These are phyloP conservation scores for Chytridium lagenaria DNA, from an alignment of 371 early-diverging fungal species.

Conservation along the genomic window DNA sequence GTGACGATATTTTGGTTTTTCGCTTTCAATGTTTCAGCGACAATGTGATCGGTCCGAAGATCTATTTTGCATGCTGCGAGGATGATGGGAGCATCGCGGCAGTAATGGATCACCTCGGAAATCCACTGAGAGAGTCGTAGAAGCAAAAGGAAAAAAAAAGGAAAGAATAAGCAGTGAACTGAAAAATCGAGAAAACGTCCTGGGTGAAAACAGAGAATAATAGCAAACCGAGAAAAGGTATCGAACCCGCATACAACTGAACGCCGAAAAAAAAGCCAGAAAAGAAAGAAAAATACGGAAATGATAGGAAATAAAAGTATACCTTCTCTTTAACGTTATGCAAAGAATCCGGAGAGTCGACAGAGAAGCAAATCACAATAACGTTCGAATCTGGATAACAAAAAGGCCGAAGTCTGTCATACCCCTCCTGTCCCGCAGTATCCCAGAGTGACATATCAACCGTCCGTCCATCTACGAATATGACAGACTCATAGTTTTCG, in stretches of 20 bases:
- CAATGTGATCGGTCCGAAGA: slow-evolving; percentile 82
- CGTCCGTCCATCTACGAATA: slow-evolving; percentile 59
- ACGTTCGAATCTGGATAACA: slow-evolving; percentile 97
- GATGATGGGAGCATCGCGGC: slow-evolving; percentile 79
- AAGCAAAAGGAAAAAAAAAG: background rate
- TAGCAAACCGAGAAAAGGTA: too few species aligned
- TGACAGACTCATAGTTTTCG: slow-evolving; percentile 94
- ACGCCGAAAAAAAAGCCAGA: background rate
- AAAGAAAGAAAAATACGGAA: background rate
- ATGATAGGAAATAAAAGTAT: background rate
- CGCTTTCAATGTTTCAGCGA: slow-evolving; percentile 78
- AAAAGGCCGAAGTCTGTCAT: slow-evolving; percentile 91
- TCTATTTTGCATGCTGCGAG: slow-evolving; percentile 94
- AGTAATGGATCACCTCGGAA: slow-evolving; percentile 92
- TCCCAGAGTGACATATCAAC: slow-evolving; percentile 90
- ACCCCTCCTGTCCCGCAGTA: slow-evolving; percentile 96
- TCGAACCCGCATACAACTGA: too few species aligned
- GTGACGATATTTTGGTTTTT: slow-evolving; percentile 82
- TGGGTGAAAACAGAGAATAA: too few species aligned
- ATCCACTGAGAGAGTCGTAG: slow-evolving; percentile 79
- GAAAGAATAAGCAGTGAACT: too few species aligned
- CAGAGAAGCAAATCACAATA: slow-evolving; percentile 76
- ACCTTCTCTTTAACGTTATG: slow-evolving; percentile 81
- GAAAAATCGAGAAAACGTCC: too few species aligned
- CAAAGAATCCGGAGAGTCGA: slow-evolving; percentile 85